phyloP scores from a whole-genome alignment of 2,329 filamentous ascomycete genomes.

The Xylariaceae sp. region DNA sequence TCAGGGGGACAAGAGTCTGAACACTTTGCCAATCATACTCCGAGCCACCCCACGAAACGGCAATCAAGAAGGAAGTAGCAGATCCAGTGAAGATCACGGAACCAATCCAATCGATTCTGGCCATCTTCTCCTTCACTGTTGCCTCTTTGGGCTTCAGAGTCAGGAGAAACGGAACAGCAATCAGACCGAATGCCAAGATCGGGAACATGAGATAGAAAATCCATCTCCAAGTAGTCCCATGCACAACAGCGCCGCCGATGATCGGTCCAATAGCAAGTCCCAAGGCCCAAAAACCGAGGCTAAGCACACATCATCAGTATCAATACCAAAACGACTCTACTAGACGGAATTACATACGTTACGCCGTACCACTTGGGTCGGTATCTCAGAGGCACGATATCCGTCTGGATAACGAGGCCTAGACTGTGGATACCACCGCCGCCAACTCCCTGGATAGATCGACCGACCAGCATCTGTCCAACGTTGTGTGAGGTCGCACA shows the following conservation, averaged over 20 bases:
- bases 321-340: background rate
- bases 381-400: slow-evolving; percentile 39
- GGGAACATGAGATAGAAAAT: slow-evolving; percentile 47
- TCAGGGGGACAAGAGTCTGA: slow-evolving; percentile 15
- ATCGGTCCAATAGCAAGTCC: slow-evolving; percentile 30
- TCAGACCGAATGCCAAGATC: slow-evolving; percentile 37
- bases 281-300: slow-evolving; percentile 14
- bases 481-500: slow-evolving; percentile 35
- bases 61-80: slow-evolving; percentile 41
- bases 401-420: slow-evolving; percentile 37
- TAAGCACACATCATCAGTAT: background rate
- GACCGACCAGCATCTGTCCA: slow-evolving; percentile 33
- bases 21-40: slow-evolving; percentile 15
- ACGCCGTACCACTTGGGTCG: slow-evolving; percentile 40
- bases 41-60: slow-evolving; percentile 44
- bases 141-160: slow-evolving; percentile 34
- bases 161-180: slow-evolving; percentile 39
- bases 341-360: slow-evolving; percentile 24
- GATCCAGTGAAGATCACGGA: slow-evolving; percentile 42
- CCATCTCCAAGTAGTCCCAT: slow-evolving; percentile 42
- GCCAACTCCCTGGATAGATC: slow-evolving; percentile 38
- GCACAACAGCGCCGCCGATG: slow-evolving; percentile 34
- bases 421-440: slow-evolving; percentile 41
- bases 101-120: slow-evolving; percentile 43
- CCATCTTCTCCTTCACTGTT: slow-evolving; percentile 32